Base-by-base conservation (phyloP, 768 basidiomycete genomes). In the Mycena indigotica region DNA sequence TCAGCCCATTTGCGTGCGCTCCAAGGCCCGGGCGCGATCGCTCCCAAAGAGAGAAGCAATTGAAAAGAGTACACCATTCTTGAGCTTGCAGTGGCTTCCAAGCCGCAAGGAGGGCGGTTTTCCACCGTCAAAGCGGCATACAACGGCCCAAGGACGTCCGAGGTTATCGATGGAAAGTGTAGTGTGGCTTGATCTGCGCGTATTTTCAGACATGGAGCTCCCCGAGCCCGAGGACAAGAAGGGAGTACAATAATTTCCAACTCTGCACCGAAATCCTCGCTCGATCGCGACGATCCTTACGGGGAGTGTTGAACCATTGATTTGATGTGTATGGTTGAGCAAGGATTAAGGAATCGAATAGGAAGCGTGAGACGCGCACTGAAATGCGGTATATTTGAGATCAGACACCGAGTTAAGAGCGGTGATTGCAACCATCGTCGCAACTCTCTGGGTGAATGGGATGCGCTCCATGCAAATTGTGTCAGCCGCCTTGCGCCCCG, bases 71-170 rank as follows among this genome's bases (percentile, higher is more conserved):
- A 23, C n/a, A 21, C 41, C 15, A 44, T 28, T 48, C 46, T 13
- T 28, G 46, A 48, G 46, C 46, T 48, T 48, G 46, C 25, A 28
- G 12, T 48, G 46, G 25, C 5, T 26, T 10, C 46, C 46, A 26
- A 48, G 46, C 24, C 23, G 46, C 46, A 26, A 48, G 46, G 46
- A 48, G 8, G 46, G 24, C 5, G 24, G 4, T 48, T 48, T 26
- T 48, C 13, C 46, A 28, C 21, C 46, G 25, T 5, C 24, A 28
- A 48, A 28, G 19, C 25, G 25, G 46, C 5, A 48, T 28, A 28
- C 24, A 48, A 8, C 46, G 25, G 46, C 46, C 46, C 46, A 48
- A n/a, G 46, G 46, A 44, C 46, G 46, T 48, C 46, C 46, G 46
- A 48, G 25, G 46, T 21, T n/a, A 23, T 48, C 41, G 41, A 44